phyloP scores from a whole-genome alignment of 2,329 filamentous ascomycete genomes.

The Anthostomella pinea region DNA sequence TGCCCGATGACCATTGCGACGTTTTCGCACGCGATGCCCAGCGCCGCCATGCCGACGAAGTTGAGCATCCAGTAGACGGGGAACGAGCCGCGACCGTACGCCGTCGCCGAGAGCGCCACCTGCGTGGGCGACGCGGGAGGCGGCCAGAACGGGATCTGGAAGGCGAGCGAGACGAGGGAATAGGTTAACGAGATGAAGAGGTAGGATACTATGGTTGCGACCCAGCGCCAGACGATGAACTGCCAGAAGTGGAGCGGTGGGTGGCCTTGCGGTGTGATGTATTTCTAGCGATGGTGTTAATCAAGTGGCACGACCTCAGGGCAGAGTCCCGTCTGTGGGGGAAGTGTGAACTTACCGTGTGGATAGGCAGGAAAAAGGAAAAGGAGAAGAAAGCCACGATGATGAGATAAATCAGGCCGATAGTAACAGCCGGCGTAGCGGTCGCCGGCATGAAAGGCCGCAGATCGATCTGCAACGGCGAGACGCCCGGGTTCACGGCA shows the following conservation, averaged over 20 bases:
- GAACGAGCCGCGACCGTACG: slow-evolving; percentile 57
- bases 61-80: slow-evolving; percentile 63
- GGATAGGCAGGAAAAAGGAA: slow-evolving; percentile 62
- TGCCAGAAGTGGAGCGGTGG: slow-evolving; percentile 57
- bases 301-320: not conserved
- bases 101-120: too few relatives aligned
- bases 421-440: slow-evolving; percentile 55
- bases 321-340: not conserved
- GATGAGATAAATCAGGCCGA: slow-evolving; percentile 65
- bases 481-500: slow-evolving; percentile 32
- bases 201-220: slow-evolving; percentile 55
- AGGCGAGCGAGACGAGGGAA: slow-evolving; percentile 61
- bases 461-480: slow-evolving; percentile 45
- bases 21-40: slow-evolving; percentile 64
- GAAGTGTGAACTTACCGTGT: slow-evolving; percentile 38
- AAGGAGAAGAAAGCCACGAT: slow-evolving; percentile 67
- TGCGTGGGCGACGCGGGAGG: slow-evolving; percentile 31
- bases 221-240: slow-evolving; percentile 56
- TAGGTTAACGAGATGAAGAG: slow-evolving; percentile 61
- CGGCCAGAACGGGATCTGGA: slow-evolving; percentile 60
- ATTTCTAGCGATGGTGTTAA: slow-evolving; percentile 34
- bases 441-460: slow-evolving; percentile 56
- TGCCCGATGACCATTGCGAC: slow-evolving; percentile 60
- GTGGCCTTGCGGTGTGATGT: slow-evolving; percentile 52
- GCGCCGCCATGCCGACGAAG: slow-evolving; percentile 59